Evolutionary conservation across 2,329 filamentous ascomycete genomes (phyloP).

Genomic region (Drechmeria coniospora): DNA sequence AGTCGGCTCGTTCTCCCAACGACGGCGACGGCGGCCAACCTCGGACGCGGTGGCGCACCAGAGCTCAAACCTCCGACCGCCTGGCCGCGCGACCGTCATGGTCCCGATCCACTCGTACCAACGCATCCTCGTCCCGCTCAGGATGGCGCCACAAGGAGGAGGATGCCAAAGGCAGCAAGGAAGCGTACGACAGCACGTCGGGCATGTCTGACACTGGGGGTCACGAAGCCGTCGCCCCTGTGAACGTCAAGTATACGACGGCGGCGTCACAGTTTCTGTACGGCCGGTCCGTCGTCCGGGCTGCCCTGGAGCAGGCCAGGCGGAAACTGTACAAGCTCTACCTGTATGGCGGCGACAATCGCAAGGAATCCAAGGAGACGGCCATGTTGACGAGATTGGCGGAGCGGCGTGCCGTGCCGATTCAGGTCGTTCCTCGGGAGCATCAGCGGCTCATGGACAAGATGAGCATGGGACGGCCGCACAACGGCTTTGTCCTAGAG

Average conservation of each 20-base stretch:
- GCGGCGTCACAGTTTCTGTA: constrained; percentile 87
- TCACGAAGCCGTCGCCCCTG: constrained; percentile 18
- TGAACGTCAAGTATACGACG: constrained; percentile 47
- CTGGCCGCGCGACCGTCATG: too few species aligned
- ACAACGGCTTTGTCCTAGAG: constrained; percentile 84
- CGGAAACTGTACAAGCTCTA: constrained; percentile 78
- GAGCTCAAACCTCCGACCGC: too few species aligned
- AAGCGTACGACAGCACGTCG: not conserved
- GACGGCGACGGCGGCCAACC: too few species aligned
- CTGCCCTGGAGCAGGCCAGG: constrained; percentile 50
- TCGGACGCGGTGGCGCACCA: too few species aligned
- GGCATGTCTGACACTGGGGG: constrained; percentile 3
- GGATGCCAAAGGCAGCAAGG: not conserved
- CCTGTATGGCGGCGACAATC: constrained; percentile 46
- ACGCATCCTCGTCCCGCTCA: too few species aligned
- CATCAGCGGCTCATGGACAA: constrained; percentile 63
- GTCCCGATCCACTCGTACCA: too few species aligned
- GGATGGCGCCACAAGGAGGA: too few species aligned
- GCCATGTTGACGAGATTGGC: constrained; percentile 30
- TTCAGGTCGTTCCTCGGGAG: constrained; percentile 42
- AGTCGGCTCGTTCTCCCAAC: too few species aligned
- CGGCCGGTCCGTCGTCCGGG: constrained; percentile 64
- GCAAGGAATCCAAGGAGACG: constrained; percentile 33
- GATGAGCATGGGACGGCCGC: constrained; percentile 67
- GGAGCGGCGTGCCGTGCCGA: constrained; percentile 29